Evolutionary conservation across 2,329 filamentous ascomycete genomes (phyloP), one percentile per base, ranked within the genome.

Genomic region (Cladosporium sp.): DNA sequence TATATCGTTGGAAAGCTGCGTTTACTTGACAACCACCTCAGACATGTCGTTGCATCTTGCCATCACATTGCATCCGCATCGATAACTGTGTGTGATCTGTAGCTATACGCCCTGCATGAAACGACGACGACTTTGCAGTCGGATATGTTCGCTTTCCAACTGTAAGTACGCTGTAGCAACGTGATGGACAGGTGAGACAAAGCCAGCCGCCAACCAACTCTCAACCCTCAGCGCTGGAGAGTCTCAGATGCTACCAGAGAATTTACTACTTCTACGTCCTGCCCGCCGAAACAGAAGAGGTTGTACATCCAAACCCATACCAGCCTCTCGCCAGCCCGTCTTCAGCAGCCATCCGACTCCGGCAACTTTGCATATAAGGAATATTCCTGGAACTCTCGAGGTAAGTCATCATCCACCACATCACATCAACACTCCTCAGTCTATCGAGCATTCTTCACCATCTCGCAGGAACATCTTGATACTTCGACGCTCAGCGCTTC

Each of bases 311-410:
- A 51, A 51, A 63, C 46, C 32, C 21, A 39, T 46, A 56, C 60
- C 60, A 63, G 60, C 60, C 60, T 56, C 60, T 46, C 60, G 49
- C 54, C 51, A 36, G 60, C 60, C 48, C 34, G 36, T 46, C 23
- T 46, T 63, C 39, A 46, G 60, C 60, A 28, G 34, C 59, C 60
- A 26, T 56, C 25, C 60, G 25, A 13, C 23, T 56, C 53, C 60
- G 34, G 34, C 23, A 46, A 63, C 60, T 49, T 56, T 63, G 49
- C 60, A 63, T 63, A 63, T 63, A 63, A 63, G 60, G 49, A 46
- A 61, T 32, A 34, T 30, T 63, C 34, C 34, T n/a, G 23, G 56
- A 43, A 23, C 60, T 30, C 60, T 63, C 30, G n/a, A 46, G 26
- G 28, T 53, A 53, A 61, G 28, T 53, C 46, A 26, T 61, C 46